Conservation (phyloP, 768 basidiomycete species). For the Mycena amicta region DNA sequence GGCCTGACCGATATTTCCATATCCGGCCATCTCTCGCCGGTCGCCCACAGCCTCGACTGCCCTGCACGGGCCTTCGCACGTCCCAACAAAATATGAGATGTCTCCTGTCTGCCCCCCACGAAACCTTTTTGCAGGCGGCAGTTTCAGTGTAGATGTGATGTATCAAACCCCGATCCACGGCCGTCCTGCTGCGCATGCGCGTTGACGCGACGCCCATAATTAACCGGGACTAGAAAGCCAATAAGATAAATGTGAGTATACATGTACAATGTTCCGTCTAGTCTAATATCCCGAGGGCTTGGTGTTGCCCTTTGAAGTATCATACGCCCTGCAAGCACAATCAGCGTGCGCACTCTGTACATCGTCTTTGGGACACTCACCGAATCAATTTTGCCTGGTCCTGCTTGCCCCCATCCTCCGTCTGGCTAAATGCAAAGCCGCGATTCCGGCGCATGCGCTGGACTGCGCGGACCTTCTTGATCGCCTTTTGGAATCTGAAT, state of each 20-base stretch:
- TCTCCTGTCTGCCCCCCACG: too few species aligned
- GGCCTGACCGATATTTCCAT: background rate
- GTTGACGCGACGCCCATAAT: too few species aligned
- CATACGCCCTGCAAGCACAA: constrained; percentile 39
- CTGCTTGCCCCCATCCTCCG: constrained; percentile 81
- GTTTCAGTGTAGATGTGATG: too few species aligned
- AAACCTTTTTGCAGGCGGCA: too few species aligned
- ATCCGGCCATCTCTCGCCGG: background rate
- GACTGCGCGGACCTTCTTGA: constrained; percentile 99
- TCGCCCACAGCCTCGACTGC: background rate
- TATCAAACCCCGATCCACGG: too few species aligned
- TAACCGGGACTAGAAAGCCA: background rate
- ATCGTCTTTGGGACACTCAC: constrained; percentile 26
- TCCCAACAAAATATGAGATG: too few species aligned
- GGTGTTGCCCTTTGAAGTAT: constrained; percentile 74
- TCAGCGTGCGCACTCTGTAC: background rate
- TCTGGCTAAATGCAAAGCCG: constrained; percentile 98
- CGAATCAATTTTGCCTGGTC: constrained; percentile 86
- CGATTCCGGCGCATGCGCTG: constrained; percentile 96
- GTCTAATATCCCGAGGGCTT: constrained; percentile 78
- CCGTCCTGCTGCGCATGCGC: background rate
- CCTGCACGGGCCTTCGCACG: too few species aligned
- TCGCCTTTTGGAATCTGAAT: constrained; percentile 92
- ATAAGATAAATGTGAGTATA: constrained; percentile 10
- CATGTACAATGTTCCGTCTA: background rate